These are phyloP conservation scores for Xylaria intraflava DNA, from an alignment of 495 filamentous ascomycete genomes.

Conservation along the genomic window DNA sequence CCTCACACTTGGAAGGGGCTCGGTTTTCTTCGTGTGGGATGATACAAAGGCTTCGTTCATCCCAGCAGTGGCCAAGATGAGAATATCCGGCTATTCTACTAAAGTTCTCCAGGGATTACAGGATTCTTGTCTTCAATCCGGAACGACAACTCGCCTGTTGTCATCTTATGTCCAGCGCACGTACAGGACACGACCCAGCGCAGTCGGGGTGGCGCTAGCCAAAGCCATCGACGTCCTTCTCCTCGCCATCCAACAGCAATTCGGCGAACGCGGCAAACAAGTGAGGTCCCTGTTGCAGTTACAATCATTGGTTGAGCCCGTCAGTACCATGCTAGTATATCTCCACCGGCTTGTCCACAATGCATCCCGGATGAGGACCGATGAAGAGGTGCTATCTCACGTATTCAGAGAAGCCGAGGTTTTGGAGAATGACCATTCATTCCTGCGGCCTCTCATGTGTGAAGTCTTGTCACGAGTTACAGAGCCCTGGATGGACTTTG, in stretches of 20 bases:
- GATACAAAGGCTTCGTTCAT: slow-evolving; percentile 50
- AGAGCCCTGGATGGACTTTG: slow-evolving; percentile 62
- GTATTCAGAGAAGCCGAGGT: slow-evolving; percentile 58
- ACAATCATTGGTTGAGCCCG: slow-evolving; percentile 56
- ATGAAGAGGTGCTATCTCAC: slow-evolving; percentile 62
- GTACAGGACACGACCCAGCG: slow-evolving; percentile 36
- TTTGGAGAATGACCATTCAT: slow-evolving; percentile 54
- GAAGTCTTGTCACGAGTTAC: slow-evolving; percentile 61
- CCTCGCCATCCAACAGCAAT: slow-evolving; percentile 47
- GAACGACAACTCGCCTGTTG: slow-evolving; percentile 50
- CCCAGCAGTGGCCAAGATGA: slow-evolving; percentile 46
- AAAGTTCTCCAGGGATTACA: slow-evolving; percentile 51
- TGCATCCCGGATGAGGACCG: slow-evolving; percentile 47
- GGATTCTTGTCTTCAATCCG: slow-evolving; percentile 50
- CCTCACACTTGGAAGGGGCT: slow-evolving; percentile 74
- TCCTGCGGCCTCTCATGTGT: slow-evolving; percentile 56
- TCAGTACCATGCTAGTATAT: slow-evolving; percentile 54
- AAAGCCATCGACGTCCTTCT: slow-evolving; percentile 51
- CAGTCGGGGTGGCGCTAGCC: slow-evolving; percentile 56
- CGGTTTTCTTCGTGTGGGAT: slow-evolving; percentile 69
- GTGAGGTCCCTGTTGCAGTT: slow-evolving; percentile 61
- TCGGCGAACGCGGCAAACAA: slow-evolving; percentile 37
- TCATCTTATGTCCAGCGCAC: slow-evolving; percentile 46
- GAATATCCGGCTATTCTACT: slow-evolving; percentile 64
- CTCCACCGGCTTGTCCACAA: slow-evolving; percentile 54